These are phyloP conservation scores for Diversispora epigaea DNA, from an alignment of 192 early-diverging fungal species.

Conservation along the genomic window DNA sequence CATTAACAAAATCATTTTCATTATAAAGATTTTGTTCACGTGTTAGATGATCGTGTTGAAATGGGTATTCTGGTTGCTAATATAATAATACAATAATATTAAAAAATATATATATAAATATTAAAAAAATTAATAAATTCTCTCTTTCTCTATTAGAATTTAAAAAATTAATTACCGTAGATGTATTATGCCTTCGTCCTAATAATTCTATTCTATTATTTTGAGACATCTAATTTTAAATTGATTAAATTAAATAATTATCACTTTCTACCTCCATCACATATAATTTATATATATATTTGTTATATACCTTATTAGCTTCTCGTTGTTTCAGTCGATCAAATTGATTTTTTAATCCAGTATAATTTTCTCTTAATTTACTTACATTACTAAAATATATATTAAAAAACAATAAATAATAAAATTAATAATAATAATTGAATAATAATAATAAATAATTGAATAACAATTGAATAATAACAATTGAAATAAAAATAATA, in stretches of 20 bases:
- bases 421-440: not conserved
- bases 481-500: not conserved
- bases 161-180: too few relatives aligned
- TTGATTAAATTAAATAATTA: not conserved
- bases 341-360: conserved; percentile 47
- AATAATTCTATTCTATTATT: conserved; percentile 50
- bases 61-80: conserved; percentile 45
- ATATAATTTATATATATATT: too few relatives aligned
- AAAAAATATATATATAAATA: not conserved
- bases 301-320: conserved; percentile 36
- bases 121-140: not conserved
- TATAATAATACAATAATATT: conserved; percentile 12
- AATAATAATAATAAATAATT: too few relatives aligned
- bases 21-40: conserved; percentile 39
- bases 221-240: conserved; percentile 26
- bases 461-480: too few relatives aligned
- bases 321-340: conserved; percentile 49
- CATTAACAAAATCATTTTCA: conserved; percentile 48
- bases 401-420: not conserved
- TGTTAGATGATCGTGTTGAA: conserved; percentile 32
- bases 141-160: too few relatives aligned
- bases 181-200: conserved; percentile 44
- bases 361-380: conserved; percentile 55
- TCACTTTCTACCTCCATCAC: too few relatives aligned
- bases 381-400: conserved; percentile 45